Evolutionary conservation across 768 basidiomycete genomes (phyloP), one percentile per base, ranked within the genome.

Genomic region (Chalciporus chontae): DNA sequence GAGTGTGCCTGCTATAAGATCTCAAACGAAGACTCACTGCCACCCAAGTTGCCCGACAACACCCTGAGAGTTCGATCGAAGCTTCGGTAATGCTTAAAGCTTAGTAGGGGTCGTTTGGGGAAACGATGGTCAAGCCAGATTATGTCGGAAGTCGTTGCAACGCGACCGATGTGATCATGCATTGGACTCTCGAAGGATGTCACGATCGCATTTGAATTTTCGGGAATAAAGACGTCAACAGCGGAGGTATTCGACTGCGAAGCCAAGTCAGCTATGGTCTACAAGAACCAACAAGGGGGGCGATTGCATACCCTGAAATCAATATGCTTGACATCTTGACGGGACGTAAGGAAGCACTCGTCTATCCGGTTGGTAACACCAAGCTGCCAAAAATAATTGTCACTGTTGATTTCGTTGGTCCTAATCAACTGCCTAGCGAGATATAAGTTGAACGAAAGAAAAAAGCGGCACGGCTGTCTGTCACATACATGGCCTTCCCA

Each of bases 71-170:
- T 80, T 17, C 80, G 75, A 61, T 91, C 88, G 42, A 69, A 75
- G 32, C 75, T 70, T 17, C 87, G 73, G 42, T 74, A 69, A 63
- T 92, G 89, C 47, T 75, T 78, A 55, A 77, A 77, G 4, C 76
- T 78, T 8, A 91, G 55, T 4, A 90, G 59, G 6, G 87, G 85
- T 51, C 69, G 79, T 19, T 62, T 62, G n/a, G 75, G 66, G 57
- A 74, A 77, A 27, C 88, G 77, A 24, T 73, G 69, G 59, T 92
- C 89, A 24, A 90, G 62, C 88, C 89, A 91, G 13, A 84, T 54
- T 14, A 90, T 57, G 40, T 84, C 74, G 1, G 69, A 71, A 1
- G 86, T 90, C 1, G 87, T 80, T 26, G 74, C 76, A 3, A 87
- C 54, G 3, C 78, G 75, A 26, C 83, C 58, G 34, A 83, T 63